Percentiles rank a stretch among this genome's conserved stretches.
Conservation (phyloP, 2,329 filamentous ascomycete species). For the Phialophora verrucosa region DNA sequence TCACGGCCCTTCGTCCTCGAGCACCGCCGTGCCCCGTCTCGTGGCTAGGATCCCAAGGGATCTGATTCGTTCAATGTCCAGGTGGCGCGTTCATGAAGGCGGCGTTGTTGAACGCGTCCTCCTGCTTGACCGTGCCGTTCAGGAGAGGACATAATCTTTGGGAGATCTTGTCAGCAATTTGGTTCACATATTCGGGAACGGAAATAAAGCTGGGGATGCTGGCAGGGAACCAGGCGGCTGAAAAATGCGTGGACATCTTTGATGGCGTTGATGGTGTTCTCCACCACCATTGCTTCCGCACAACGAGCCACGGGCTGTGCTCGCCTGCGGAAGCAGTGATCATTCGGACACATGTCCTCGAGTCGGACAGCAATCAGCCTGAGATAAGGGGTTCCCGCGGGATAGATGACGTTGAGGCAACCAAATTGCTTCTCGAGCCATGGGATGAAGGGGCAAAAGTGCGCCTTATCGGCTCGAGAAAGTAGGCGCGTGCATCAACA, state of each 20-base stretch:
- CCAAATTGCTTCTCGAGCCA: not conserved
- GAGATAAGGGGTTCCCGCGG: not conserved
- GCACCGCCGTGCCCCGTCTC: no score
- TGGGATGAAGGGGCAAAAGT: not conserved
- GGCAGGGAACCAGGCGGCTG: not conserved
- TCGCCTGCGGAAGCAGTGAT: conserved; percentile 2
- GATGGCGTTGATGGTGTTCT: not conserved
- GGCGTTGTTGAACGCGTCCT: conserved; percentile 53
- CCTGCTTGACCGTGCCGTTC: conserved; percentile 76
- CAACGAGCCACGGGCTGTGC: conserved; percentile 19
- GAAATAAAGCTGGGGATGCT: not conserved
- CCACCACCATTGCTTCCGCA: conserved; percentile 3
- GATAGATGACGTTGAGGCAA: not conserved
- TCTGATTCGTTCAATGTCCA: conserved; percentile 20
- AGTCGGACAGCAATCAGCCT: conserved; percentile 11
- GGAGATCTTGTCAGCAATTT: conserved; percentile 41
- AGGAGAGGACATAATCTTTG: conserved; percentile 78
- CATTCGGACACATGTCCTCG: conserved; percentile 20
- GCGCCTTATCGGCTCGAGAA: conserved; percentile 20
- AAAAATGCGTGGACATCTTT: conserved; percentile 6
- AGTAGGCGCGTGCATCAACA: conserved; percentile 29
- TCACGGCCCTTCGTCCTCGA: not conserved
- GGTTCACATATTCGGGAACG: not conserved
- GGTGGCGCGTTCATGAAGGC: conserved; percentile 56
- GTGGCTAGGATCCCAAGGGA: not conserved